Evolutionary conservation across 1,139 yeast species (phyloP), one percentile per base, ranked within the genome.

Genomic region (Debaryomyces fabryi): DNA sequence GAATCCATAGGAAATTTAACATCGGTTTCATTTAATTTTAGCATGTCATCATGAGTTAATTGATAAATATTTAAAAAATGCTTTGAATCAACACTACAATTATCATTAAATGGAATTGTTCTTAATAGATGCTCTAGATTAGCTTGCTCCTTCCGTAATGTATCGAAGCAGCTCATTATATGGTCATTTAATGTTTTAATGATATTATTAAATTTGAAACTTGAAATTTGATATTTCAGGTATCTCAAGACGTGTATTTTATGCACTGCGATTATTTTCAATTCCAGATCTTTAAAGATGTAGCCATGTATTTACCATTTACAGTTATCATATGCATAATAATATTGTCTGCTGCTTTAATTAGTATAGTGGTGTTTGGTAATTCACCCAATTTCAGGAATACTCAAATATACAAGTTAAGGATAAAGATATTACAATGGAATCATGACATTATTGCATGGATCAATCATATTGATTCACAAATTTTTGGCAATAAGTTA

Each of bases 351-450:
- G 30, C 30, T 6, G 21, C 48, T 25, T 42, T 52, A 30, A 42
- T 67, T 8, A 45, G 51, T 5, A 47, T 68, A 7, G 55, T 75
- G 13, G 62, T 82, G 34, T 81, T 82, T 58, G 86, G 86, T 0
- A 80, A 81, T 53, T 69, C 79, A 27, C 87, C 86, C 0, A 68
- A 72, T 25, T 72, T 75, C 42, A 64, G 79, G 50, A 55, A 68
- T 44, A 65, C 79, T 1, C 52, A 57, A n/a, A 48, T 76, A 25
- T 68, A 69, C 36, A 56, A 50, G 45, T 41, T 60, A 35, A 60
- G 65, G 20, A 16, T 41, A 21, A 20, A 46, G 58, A 16, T 47
- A 55, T 20, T 42, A 44, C 24, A 36, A 21, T n/a, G 35, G 45
- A 38, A 49, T 20, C 57, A 59, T 16, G 46, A 44, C 23, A 44